Evolutionary conservation across 768 basidiomycete genomes (phyloP), one percentile per base, ranked within the genome.

Genomic region (Lentinula sp.): DNA sequence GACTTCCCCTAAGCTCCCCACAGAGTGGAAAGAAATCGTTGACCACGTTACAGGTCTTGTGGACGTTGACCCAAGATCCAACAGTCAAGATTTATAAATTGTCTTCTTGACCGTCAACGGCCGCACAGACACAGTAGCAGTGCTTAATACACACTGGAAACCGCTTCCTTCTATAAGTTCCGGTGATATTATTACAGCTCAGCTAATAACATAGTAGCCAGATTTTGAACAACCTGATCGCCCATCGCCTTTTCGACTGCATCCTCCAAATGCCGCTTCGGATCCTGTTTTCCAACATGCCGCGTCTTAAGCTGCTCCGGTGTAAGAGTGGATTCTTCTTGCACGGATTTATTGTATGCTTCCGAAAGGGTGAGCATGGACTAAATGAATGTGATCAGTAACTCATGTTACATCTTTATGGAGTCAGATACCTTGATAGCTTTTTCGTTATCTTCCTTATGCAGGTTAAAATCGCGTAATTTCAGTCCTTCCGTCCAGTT

Each of bases 401-500:
- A 62, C 48, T 20, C 49, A 33, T 45, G 57, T 65, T 35, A 28
- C 20, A 7, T 20, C 66, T 28, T 53, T 65, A 65, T 63, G 56
- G 39, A 46, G 43, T 60, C 60, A 50, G 15, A 54, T 16, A 95
- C 96, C 85, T 97, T 95, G 79, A 99, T 94, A 35, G 91, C 88
- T 69, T 86, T 88, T 77, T 98, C 95, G 68, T 98, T 98, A 35
- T 77, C 77, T 73, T 91, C 85, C 70, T 95, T 93, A 74, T 95
- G 92, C 58, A 82, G 74, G 73, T 90, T 83, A 75, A 98, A 98
- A 75, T 98, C 95, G 45, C 87, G 82, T 69, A 99, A 73, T 71
- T 91, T 93, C 65, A 99, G 77, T 1, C 96, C 97, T 73, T 98
- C 95, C 2, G 97, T 98, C 97, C 97, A 99, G 70, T 97, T 96